phyloP scores from a whole-genome alignment of 2,329 filamentous ascomycete species.

The Penicillium paneum region DNA sequence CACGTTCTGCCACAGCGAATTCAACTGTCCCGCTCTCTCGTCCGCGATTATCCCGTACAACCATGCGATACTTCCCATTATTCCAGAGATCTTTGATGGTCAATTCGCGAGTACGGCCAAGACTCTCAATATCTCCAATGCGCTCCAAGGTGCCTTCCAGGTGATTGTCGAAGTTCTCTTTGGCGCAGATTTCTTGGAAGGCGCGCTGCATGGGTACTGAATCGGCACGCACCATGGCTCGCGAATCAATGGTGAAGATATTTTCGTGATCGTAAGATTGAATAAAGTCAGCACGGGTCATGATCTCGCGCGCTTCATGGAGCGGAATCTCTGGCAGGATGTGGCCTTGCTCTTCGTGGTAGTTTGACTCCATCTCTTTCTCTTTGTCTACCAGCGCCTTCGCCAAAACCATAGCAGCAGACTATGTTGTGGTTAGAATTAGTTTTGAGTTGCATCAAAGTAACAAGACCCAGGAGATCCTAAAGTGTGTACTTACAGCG shows the following conservation, averaged over 20 bases:
- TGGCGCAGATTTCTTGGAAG: slow-evolving; percentile 75
- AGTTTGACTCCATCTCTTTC: slow-evolving; percentile 58
- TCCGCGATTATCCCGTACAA: slow-evolving; percentile 48
- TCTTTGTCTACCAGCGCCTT: slow-evolving; percentile 85
- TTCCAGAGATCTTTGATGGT: slow-evolving; percentile 93
- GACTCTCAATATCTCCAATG: slow-evolving; percentile 87
- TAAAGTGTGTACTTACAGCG: slow-evolving; percentile 58
- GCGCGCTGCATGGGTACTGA: slow-evolving; percentile 95
- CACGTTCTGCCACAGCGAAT: slow-evolving; percentile 44
- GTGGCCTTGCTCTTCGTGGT: slow-evolving; percentile 66
- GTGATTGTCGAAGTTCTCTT: slow-evolving; percentile 76
- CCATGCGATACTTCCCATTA: slow-evolving; percentile 73
- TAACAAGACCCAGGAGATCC: not conserved
- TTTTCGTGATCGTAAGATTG: slow-evolving; percentile 89
- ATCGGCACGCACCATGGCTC: slow-evolving; percentile 83
- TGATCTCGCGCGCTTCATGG: slow-evolving; percentile 81
- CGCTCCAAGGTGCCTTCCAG: slow-evolving; percentile 78
- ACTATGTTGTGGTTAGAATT: slow-evolving; percentile 47
- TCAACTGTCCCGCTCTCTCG: slow-evolving; percentile 47
- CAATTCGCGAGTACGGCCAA: slow-evolving; percentile 89
- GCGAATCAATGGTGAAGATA: slow-evolving; percentile 88
- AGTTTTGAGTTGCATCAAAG: slow-evolving; percentile 1
- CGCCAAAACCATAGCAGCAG: slow-evolving; percentile 89
- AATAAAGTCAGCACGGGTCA: slow-evolving; percentile 95
- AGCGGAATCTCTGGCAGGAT: slow-evolving; percentile 76